Evolutionary conservation across 192 early-diverging fungal genomes (phyloP).

Genomic region (Backusella sp.): DNA sequence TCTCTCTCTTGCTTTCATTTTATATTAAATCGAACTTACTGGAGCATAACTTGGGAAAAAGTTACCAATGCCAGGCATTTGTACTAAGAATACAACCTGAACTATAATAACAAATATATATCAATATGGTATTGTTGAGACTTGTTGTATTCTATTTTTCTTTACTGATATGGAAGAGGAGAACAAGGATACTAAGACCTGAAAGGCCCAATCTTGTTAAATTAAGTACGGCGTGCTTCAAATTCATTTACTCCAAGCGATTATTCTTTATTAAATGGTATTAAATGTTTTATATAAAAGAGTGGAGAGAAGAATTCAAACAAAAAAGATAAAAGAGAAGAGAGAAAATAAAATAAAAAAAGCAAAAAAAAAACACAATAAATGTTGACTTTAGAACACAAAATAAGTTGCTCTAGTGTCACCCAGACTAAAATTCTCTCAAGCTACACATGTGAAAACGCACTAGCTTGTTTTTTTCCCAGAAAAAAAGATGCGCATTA

Average conservation of each 20-base stretch:
- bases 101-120: not conserved
- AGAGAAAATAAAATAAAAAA: not conserved
- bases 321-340: not conserved
- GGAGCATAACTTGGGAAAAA: constrained; percentile 2
- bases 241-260: not conserved
- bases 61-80: constrained; percentile 2
- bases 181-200: not conserved
- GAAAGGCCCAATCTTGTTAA: constrained; percentile 4
- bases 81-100: not conserved
- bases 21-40: not conserved
- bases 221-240: not conserved
- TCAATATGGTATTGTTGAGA: too few relatives aligned
- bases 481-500: not conserved
- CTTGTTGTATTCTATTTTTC: too few relatives aligned
- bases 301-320: not conserved
- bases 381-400: not conserved
- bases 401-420: not conserved
- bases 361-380: not conserved
- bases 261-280: not conserved
- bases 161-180: not conserved
- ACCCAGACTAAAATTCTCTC: not conserved
- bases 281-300: not conserved
- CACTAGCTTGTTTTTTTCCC: constrained; percentile 4
- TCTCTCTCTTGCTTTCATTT: not conserved
- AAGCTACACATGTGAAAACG: not conserved